Evolutionary conservation across 345 rosid species (phyloP).

Genomic region (Salix udensis): DNA sequence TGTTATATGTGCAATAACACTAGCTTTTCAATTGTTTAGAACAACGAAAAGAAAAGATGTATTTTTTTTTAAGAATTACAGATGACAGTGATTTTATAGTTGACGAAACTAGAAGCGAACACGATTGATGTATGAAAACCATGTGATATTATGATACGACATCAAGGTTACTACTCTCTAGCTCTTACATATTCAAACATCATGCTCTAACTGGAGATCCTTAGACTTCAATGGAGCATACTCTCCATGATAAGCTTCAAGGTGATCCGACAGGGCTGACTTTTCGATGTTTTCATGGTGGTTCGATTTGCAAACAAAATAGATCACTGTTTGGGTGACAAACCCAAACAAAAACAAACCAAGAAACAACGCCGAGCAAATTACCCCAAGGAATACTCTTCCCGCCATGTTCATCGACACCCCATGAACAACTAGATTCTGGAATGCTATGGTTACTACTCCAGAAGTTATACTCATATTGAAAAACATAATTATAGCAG

Average conservation of each 20-base stretch:
- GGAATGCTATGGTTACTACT: no score
- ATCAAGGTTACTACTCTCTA: no score
- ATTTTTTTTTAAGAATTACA: no score
- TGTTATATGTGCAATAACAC: no score
- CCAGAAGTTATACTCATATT: no score
- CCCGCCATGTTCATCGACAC: neutral
- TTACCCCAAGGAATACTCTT: slow-evolving; percentile 26
- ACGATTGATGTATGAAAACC: no score
- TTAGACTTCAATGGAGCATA: slow-evolving; percentile 18
- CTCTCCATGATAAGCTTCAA: slow-evolving; percentile 49
- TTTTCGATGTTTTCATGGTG: slow-evolving; percentile 56
- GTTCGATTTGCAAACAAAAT: slow-evolving; percentile 56
- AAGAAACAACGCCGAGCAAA: slow-evolving; percentile 34
- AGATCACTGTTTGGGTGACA: slow-evolving; percentile 45
- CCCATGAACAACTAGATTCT: slow-evolving; percentile 31
- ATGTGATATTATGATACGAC: no score
- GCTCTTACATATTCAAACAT: neutral
- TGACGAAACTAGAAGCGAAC: no score
- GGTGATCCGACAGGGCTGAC: slow-evolving; percentile 47
- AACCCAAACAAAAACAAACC: slow-evolving; percentile 32
- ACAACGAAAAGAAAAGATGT: no score
- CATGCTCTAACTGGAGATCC: slow-evolving; percentile 13
- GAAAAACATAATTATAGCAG: no score
- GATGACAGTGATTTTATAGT: no score
- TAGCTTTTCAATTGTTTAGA: neutral